phyloP scores from a whole-genome alignment of 139 green algal genomes.

The Auxenochlorella pyrenoidosa region DNA sequence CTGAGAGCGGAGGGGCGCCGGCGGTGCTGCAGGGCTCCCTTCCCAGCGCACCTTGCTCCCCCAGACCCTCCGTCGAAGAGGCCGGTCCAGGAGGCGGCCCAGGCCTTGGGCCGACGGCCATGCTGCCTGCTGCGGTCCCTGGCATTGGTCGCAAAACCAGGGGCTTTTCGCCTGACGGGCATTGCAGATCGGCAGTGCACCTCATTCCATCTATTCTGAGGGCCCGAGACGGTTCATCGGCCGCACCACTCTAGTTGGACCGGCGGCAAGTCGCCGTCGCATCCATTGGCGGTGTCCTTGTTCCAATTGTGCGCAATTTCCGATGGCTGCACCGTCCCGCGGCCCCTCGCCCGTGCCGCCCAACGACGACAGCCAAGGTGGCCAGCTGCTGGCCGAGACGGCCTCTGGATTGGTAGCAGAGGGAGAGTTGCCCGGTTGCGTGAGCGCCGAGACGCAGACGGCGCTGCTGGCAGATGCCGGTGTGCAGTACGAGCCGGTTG shows the following conservation, averaged over 20 bases:
- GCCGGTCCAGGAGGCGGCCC: background rate
- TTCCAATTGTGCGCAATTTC: background rate
- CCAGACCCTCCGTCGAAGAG: constrained; percentile 2
- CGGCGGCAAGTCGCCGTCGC: background rate
- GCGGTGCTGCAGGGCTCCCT: no score
- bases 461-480: background rate
- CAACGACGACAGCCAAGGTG: background rate
- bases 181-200: no score
- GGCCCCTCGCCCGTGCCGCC: background rate
- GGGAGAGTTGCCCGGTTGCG: background rate
- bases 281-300: background rate
- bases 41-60: background rate
- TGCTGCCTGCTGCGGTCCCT: no score
- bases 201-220: no score
- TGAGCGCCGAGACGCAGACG: constrained; percentile 5
- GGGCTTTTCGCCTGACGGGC: no score
- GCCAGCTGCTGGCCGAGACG: background rate
- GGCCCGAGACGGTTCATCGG: no score
- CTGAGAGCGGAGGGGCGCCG: background rate
- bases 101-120: no score
- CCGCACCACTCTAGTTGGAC: background rate
- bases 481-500: constrained; percentile 7
- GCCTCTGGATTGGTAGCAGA: background rate
- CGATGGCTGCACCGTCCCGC: background rate
- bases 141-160: no score